Evolutionary conservation across 345 rosid species (phyloP).

Genomic region (Heritiera littoralis): DNA sequence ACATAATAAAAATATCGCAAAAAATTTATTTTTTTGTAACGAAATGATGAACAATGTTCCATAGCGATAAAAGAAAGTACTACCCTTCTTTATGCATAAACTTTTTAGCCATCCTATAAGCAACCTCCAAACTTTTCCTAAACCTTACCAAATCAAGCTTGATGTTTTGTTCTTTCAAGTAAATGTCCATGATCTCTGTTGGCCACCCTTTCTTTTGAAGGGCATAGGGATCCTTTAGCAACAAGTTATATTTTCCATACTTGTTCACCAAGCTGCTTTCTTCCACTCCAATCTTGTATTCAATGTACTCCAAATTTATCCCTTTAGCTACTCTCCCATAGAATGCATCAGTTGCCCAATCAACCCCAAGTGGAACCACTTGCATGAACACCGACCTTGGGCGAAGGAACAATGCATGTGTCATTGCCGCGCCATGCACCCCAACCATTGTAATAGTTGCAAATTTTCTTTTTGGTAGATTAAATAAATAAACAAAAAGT

Average conservation of each 20-base stretch:
- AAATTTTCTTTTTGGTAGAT: no score
- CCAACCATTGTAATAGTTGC: conserved; percentile 57
- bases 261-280: conserved; percentile 56
- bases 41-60: no score
- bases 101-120: conserved; percentile 38
- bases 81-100: conserved; percentile 35
- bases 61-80: no score
- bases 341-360: conserved; percentile 48
- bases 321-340: conserved; percentile 40
- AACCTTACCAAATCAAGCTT: conserved; percentile 36
- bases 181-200: conserved; percentile 44
- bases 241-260: conserved; percentile 36
- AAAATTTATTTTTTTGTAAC: no score
- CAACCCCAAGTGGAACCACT: conserved; percentile 52
- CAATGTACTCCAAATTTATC: conserved; percentile 46
- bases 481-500: no score
- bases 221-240: conserved; percentile 44
- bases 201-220: conserved; percentile 45
- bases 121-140: conserved; percentile 14
- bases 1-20: no score
- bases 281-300: conserved; percentile 33
- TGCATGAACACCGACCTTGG: conserved; percentile 53
- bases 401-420: conserved; percentile 55
- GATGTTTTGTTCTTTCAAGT: conserved; percentile 60
- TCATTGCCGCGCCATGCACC: conserved; percentile 65